Percentiles rank a stretch among this genome's conserved stretches.
phyloP scores from a whole-genome alignment of 2,329 filamentous ascomycete species.

The Didymella pomorum region DNA sequence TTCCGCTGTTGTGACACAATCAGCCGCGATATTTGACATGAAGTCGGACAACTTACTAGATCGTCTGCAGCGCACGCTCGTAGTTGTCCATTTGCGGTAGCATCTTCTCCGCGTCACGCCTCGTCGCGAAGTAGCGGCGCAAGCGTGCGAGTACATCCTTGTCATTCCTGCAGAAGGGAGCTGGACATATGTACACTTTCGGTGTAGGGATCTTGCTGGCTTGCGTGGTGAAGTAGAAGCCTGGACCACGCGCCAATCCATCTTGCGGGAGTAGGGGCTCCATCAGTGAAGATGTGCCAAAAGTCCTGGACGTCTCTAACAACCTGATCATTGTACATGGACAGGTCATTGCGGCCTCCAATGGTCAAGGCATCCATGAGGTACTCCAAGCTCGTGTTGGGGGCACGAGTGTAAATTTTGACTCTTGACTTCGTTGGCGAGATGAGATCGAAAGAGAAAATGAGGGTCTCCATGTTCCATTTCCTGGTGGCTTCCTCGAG shows the following conservation, averaged over 20 bases:
- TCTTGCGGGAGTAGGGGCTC: conserved; percentile 14
- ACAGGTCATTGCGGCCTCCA: conserved; percentile 17
- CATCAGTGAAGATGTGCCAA: conserved; percentile 23
- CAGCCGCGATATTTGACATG: neutral
- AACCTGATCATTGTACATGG: conserved; percentile 23
- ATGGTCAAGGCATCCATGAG: conserved; percentile 24
- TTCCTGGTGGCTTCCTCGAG: conserved; percentile 1
- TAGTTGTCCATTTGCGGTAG: conserved; percentile 21
- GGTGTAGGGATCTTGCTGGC: conserved; percentile 22
- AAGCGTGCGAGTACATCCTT: conserved; percentile 14
- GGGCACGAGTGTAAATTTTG: conserved; percentile 24
- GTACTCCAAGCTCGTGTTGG: conserved; percentile 21
- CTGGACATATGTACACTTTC: conserved; percentile 21
- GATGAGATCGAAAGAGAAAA: conserved; percentile 24
- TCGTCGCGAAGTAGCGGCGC: conserved; percentile 17
- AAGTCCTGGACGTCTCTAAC: conserved; percentile 22
- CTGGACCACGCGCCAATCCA: conserved; percentile 16
- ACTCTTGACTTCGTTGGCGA: conserved; percentile 20
- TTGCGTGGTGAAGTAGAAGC: conserved; percentile 24
- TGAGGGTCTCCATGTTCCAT: conserved; percentile 18
- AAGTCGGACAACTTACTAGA: conserved; percentile 2
- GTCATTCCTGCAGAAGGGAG: conserved; percentile 20
- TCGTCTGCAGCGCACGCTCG: conserved; percentile 14
- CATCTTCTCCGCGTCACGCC: conserved; percentile 15
- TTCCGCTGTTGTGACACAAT: conserved; percentile 5